Percentiles rank a stretch among this genome's conserved stretches.
Evolutionary conservation across 805 yeast genomes (phyloP).

Genomic region (Lipomyces mesembrius): DNA sequence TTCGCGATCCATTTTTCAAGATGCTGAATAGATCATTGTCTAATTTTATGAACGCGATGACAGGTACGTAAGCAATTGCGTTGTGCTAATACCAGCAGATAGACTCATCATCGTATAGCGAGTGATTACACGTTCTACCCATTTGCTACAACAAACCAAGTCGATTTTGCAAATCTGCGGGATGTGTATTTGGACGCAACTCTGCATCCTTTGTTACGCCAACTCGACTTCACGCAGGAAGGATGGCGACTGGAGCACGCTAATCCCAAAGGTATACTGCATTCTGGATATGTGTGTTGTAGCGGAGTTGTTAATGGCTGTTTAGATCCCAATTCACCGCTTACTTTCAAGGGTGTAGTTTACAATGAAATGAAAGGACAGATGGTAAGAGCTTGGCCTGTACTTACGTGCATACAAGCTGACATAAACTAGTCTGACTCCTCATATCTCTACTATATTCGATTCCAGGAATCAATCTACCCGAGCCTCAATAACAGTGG

Average conservation of each 20-base stretch:
- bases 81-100: neutral
- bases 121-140: constrained; percentile 96
- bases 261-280: constrained; percentile 39
- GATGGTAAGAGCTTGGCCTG: constrained; percentile 45
- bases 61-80: constrained; percentile 45
- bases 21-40: constrained; percentile 94
- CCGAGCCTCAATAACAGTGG: constrained; percentile 89
- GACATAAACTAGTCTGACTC: constrained; percentile 60
- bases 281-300: neutral
- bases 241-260: constrained; percentile 95
- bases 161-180: constrained; percentile 81
- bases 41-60: constrained; percentile 98
- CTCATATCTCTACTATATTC: constrained; percentile 80
- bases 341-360: constrained; percentile 91
- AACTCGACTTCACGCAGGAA: constrained; percentile 88
- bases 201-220: constrained; percentile 74
- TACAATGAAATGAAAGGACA: constrained; percentile 99
- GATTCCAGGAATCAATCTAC: constrained; percentile 80
- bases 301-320: neutral
- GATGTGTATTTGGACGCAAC: constrained; percentile 88
- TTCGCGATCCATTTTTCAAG: constrained; percentile 95
- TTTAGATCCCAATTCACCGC: constrained; percentile 61
- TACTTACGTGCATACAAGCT: neutral
- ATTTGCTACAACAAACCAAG: constrained; percentile 87
- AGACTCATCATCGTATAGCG: constrained; percentile 50